phyloP scores from a whole-genome alignment of 2,329 filamentous ascomycete genomes.

The Fusarium paranaense region DNA sequence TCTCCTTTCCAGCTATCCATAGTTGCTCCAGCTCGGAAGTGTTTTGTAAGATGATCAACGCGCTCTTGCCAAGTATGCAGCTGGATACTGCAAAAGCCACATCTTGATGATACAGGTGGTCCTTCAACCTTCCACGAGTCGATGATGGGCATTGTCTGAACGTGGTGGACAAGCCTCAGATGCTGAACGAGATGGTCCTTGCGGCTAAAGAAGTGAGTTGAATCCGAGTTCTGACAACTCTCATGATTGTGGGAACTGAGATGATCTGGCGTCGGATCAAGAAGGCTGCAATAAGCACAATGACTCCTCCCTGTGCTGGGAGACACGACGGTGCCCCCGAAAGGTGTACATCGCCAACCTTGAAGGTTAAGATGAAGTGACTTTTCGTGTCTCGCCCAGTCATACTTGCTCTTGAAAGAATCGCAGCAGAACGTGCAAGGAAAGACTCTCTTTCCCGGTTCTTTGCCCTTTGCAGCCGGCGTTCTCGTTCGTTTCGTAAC shows the following conservation, averaged over 20 bases:
- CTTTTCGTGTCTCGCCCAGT: slow-evolving; percentile 40
- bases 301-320: slow-evolving; percentile 35
- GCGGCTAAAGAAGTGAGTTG: slow-evolving; percentile 38
- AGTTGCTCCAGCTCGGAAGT: slow-evolving; percentile 43
- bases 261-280: slow-evolving; percentile 36
- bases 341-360: slow-evolving; percentile 38
- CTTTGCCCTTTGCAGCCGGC: slow-evolving; percentile 1
- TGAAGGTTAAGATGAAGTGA: slow-evolving; percentile 37
- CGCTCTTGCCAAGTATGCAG: slow-evolving; percentile 45
- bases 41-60: slow-evolving; percentile 43
- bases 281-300: slow-evolving; percentile 42
- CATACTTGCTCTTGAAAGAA: slow-evolving; percentile 42
- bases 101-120: slow-evolving; percentile 41
- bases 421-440: slow-evolving; percentile 42
- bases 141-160: slow-evolving; percentile 55
- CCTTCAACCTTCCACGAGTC: slow-evolving; percentile 45
- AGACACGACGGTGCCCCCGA: slow-evolving; percentile 30
- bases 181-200: slow-evolving; percentile 50
- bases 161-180: slow-evolving; percentile 44
- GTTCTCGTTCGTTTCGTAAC: slow-evolving; percentile 17
- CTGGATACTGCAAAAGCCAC: slow-evolving; percentile 44
- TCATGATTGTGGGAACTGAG: slow-evolving; percentile 41
- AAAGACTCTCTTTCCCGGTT: slow-evolving; percentile 11
- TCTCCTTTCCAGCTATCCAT: slow-evolving; percentile 47
- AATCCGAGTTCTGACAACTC: slow-evolving; percentile 11